These are phyloP conservation scores for Emericellopsis atlantica DNA, from an alignment of 2,329 filamentous ascomycete genomes.

Conservation along the genomic window DNA sequence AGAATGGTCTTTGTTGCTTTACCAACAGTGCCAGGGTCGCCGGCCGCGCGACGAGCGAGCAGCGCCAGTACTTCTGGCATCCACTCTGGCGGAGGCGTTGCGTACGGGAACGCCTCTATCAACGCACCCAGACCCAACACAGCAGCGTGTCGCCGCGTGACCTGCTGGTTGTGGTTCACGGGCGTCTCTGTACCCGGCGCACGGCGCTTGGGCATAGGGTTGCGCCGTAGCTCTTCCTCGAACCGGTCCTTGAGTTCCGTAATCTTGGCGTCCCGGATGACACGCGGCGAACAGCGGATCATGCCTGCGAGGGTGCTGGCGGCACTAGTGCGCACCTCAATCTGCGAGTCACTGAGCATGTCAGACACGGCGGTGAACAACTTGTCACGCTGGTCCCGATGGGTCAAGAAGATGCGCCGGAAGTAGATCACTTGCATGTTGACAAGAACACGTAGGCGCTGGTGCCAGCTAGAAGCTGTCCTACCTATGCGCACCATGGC, in stretches of 20 bases:
- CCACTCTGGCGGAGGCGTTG: conserved; percentile 83
- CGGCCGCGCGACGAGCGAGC: conserved; percentile 73
- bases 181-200: conserved; percentile 54
- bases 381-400: conserved; percentile 57
- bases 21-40: conserved; percentile 82
- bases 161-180: conserved; percentile 59
- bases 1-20: conserved; percentile 91
- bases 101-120: conserved; percentile 92
- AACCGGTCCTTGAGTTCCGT: conserved; percentile 66
- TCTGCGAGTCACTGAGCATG: conserved; percentile 85
- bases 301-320: conserved; percentile 88
- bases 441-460: conserved; percentile 84
- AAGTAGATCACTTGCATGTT: conserved; percentile 99
- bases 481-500: conserved; percentile 81
- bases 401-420: conserved; percentile 82
- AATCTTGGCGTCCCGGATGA: conserved; percentile 68
- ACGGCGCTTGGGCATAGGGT: conserved; percentile 73
- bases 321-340: conserved; percentile 90
- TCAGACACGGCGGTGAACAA: conserved; percentile 89
- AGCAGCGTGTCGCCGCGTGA: conserved; percentile 76
- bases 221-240: conserved; percentile 61
- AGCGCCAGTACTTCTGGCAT: conserved; percentile 85
- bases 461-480: conserved; percentile 81
- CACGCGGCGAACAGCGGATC: conserved; percentile 86
- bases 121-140: conserved; percentile 84